phyloP scores from a whole-genome alignment of 345 rosid genomes.

The Chamaenerion angustifolium region DNA sequence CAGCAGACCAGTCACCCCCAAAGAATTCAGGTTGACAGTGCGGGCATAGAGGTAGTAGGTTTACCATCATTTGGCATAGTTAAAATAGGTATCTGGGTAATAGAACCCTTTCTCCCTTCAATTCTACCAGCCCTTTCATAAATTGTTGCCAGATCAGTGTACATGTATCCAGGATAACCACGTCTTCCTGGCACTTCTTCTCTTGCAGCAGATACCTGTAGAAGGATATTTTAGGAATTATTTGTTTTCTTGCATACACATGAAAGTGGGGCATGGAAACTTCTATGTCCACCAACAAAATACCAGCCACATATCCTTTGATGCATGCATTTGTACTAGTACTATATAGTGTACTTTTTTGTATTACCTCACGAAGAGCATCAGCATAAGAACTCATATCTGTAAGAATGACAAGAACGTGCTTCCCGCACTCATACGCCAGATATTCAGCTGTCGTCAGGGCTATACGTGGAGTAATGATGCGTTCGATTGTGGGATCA shows the following conservation, averaged over 20 bases:
- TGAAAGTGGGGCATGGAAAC: no score
- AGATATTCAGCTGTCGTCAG: constrained; percentile 93
- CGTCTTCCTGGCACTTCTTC: constrained; percentile 99
- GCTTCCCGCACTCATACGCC: constrained; percentile 98
- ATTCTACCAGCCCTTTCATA: constrained; percentile 98
- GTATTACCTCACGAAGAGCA: constrained; percentile 90
- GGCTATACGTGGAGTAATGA: constrained; percentile 92
- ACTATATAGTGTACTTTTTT: not conserved
- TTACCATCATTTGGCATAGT: constrained; percentile 99
- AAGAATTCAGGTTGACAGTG: no score
- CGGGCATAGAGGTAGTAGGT: not conserved
- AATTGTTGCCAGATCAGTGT: constrained; percentile 96
- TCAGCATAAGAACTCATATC: constrained; percentile 99
- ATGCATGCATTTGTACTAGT: no score
- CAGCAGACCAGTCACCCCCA: not conserved
- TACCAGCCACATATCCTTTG: not conserved
- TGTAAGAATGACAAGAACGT: constrained; percentile 87
- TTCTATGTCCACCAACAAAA: not conserved
- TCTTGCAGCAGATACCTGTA: constrained; percentile 97
- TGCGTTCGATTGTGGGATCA: constrained; percentile 95
- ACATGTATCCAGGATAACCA: constrained; percentile 99
- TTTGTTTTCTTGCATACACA: not conserved
- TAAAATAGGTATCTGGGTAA: constrained; percentile 93
- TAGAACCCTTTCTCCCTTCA: constrained; percentile 96
- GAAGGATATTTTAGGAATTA: constrained; percentile 4